phyloP scores from a whole-genome alignment of 2,329 filamentous ascomycete genomes.

The Diaporthe sp. region DNA sequence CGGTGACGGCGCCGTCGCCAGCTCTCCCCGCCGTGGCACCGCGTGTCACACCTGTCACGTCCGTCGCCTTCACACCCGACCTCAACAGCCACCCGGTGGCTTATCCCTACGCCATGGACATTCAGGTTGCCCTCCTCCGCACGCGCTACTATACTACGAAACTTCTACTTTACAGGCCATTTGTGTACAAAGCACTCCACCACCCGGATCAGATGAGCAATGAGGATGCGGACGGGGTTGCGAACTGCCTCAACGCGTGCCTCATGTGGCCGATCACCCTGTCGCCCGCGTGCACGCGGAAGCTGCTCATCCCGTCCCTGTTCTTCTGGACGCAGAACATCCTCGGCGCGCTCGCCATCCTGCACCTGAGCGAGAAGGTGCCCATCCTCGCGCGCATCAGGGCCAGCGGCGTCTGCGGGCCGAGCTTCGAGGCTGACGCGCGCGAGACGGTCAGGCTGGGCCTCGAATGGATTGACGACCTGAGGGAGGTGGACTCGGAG shows the following conservation, averaged over 20 bases:
- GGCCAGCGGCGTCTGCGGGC: slow-evolving; percentile 58
- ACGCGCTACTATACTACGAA: slow-evolving; percentile 72
- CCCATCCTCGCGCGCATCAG: slow-evolving; percentile 64
- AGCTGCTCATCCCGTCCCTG: slow-evolving; percentile 69
- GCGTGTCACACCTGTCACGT: neutral
- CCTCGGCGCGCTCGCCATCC: slow-evolving; percentile 68
- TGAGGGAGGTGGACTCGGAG: slow-evolving; percentile 66
- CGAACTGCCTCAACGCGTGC: slow-evolving; percentile 68
- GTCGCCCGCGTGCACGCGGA: slow-evolving; percentile 68
- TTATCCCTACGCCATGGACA: slow-evolving; percentile 67
- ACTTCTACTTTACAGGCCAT: slow-evolving; percentile 70
- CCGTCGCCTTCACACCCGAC: slow-evolving; percentile 61
- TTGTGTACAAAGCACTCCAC: slow-evolving; percentile 71
- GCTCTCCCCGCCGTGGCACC: neutral
- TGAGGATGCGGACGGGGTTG: slow-evolving; percentile 68
- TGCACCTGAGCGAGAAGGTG: slow-evolving; percentile 67
- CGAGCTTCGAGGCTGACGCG: slow-evolving; percentile 65
- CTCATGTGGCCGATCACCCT: slow-evolving; percentile 72
- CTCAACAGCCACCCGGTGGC: slow-evolving; percentile 57
- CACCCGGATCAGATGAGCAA: slow-evolving; percentile 65
- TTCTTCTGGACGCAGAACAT: slow-evolving; percentile 76
- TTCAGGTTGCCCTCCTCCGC: slow-evolving; percentile 69
- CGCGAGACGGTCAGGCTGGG: slow-evolving; percentile 64
- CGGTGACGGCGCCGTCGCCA: slow-evolving; percentile 43
- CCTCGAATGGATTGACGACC: slow-evolving; percentile 71